Conservation (phyloP, 495 filamentous ascomycete species). For the Podospora comata region DNA sequence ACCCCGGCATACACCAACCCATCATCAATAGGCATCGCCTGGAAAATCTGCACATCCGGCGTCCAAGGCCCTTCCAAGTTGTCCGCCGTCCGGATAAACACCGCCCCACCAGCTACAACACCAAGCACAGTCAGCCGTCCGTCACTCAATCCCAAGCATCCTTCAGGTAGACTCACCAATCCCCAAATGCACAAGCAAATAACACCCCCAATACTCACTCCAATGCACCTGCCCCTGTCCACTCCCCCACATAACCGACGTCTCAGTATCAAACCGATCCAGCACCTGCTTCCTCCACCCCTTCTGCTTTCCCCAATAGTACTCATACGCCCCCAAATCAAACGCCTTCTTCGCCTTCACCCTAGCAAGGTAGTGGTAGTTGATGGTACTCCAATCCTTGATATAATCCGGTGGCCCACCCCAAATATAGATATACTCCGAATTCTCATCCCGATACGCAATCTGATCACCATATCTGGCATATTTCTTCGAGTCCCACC, state of each 20-base stretch:
- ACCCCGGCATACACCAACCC: conserved; percentile 37
- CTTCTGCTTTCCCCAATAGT: conserved; percentile 34
- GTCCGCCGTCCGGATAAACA: conserved; percentile 30
- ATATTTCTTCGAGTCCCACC: conserved; percentile 28
- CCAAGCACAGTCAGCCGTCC: conserved; percentile 5
- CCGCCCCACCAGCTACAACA: conserved; percentile 18
- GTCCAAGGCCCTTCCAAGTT: conserved; percentile 38
- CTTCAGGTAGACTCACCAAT: conserved; percentile 22
- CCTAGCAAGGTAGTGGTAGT: conserved; percentile 38
- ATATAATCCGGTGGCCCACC: conserved; percentile 33
- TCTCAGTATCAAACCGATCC: conserved; percentile 27
- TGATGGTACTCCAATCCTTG: conserved; percentile 17
- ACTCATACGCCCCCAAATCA: conserved; percentile 35
- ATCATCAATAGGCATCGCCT: conserved; percentile 28
- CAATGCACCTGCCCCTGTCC: conserved; percentile 36
- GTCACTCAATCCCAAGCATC: neutral
- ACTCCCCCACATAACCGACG: conserved; percentile 32
- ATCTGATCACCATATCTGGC: conserved; percentile 37
- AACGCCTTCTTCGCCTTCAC: conserved; percentile 35
- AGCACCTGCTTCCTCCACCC: conserved; percentile 33
- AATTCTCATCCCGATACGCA: conserved; percentile 36
- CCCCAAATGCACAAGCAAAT: conserved; percentile 32
- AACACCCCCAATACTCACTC: conserved; percentile 31
- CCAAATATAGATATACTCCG: conserved; percentile 37
- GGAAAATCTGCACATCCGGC: conserved; percentile 32